Evolutionary conservation across 306 rosid genomes (phyloP), one percentile per base, ranked within the genome.

Genomic region (Cucurbita maxima): DNA sequence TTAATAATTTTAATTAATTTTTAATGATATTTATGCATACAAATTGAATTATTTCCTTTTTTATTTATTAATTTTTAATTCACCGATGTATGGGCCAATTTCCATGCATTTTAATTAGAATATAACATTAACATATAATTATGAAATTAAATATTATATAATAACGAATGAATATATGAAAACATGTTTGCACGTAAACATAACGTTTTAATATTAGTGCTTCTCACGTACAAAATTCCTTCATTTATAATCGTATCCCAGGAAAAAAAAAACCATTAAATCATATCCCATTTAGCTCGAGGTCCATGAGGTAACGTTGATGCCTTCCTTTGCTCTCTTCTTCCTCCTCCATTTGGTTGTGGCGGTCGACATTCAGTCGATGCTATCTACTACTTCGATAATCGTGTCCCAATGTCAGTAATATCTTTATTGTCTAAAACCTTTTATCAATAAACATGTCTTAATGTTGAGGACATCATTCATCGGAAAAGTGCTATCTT

Each of bases 401-500:
- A 54, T 18, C 38, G 73, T 6, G 19, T 7, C 7, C 13, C 20
- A 4, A 11, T 57, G 3, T 3, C 20, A 38, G 37, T 82, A 0
- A 58, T 25, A 6, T 67, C 75, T 38, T 54, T 83, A 30, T 74
- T 88, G 77, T 88, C 98, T 0, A 34, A 72, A 50, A 8, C 10
- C 37, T 84, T 87, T 81, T 93, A 88, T 60, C 74, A 62, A 0
- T 68, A 30, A 41, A 79, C 89, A 62, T 90, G 98, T 43, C 89
- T 92, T 0, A 76, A 81, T n/a, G 97, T 92, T 9, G 96, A 93
- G 78, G 80, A 78, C 73, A 87, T 93, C 56, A 88, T 93, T 76
- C 86, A 82, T 45, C 82, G 81, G 14, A 83, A 86, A 67, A 70
- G 86, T 87, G 14, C 62, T 77, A 64, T 84, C 91, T 58, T 90